Evolutionary conservation across 176 grass and related monocot species (phyloP).

Genomic region (Oryza coarctata): DNA sequence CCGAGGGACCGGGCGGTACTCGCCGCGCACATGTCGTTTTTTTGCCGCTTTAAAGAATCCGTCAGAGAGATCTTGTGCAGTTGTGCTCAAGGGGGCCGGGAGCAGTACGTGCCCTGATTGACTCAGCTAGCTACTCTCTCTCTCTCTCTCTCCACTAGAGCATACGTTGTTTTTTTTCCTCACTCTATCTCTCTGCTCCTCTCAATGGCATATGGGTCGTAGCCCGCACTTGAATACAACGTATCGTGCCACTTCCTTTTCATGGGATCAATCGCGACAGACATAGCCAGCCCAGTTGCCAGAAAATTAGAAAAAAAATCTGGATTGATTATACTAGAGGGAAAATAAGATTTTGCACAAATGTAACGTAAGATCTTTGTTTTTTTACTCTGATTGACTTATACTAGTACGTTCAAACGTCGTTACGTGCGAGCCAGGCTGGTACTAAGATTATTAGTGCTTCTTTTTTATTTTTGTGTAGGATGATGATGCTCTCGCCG

Average conservation of each 20-base stretch:
- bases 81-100: background rate
- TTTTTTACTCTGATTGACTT: constrained; percentile 18
- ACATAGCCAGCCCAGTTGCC: background rate
- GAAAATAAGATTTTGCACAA: background rate
- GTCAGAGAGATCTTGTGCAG: constrained; percentile 36
- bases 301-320: background rate
- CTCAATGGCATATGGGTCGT: constrained; percentile 19
- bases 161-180: background rate
- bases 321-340: background rate
- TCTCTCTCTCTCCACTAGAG: background rate
- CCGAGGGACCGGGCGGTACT: constrained; percentile 12
- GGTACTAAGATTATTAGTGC: constrained; percentile 33
- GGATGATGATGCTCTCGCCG: constrained; percentile 6
- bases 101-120: constrained; percentile 17
- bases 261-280: constrained; percentile 49
- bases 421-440: background rate
- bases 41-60: constrained; percentile 29
- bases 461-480: background rate
- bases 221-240: background rate
- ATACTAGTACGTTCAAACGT: background rate
- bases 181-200: background rate
- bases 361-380: background rate
- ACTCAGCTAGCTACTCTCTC: background rate
- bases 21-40: constrained; percentile 39
- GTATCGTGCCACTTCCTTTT: constrained; percentile 34